These are phyloP conservation scores for Oryza brachyantha DNA, from an alignment of 176 grass and related monocot species.

Conservation along the genomic window DNA sequence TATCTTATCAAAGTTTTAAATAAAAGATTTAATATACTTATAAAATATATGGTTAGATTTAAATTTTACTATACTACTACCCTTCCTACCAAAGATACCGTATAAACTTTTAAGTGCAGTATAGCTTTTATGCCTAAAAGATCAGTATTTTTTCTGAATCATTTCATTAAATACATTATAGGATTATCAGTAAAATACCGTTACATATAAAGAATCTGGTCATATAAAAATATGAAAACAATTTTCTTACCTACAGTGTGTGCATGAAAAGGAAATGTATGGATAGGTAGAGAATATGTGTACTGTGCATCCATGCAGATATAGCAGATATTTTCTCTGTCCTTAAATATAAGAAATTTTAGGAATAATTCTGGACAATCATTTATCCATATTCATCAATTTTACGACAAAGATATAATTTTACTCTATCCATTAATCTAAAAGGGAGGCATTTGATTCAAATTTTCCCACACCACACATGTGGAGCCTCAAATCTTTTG, in stretches of 20 bases:
- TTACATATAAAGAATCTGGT: background rate
- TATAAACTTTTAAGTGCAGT: background rate
- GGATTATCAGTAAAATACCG: background rate
- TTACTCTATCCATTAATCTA: background rate
- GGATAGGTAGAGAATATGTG: background rate
- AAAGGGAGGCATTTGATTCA: background rate
- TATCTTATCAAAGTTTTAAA: no score
- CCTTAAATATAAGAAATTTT: no score
- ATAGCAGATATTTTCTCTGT: no score
- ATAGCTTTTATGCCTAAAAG: background rate
- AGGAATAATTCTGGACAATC: no score
- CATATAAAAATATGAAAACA: no score
- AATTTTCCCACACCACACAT: background rate
- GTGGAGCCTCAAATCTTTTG: background rate
- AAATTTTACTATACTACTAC: no score
- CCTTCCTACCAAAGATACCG: no score
- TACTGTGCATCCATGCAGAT: background rate
- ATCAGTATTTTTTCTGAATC: background rate
- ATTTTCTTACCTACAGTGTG: no score
- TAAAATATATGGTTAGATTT: no score
- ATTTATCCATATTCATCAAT: no score
- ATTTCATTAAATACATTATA: background rate
- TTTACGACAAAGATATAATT: background rate
- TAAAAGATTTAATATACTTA: no score
- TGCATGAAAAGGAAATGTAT: background rate